phyloP scores from a whole-genome alignment of 345 rosid genomes.

The Draba incana region DNA sequence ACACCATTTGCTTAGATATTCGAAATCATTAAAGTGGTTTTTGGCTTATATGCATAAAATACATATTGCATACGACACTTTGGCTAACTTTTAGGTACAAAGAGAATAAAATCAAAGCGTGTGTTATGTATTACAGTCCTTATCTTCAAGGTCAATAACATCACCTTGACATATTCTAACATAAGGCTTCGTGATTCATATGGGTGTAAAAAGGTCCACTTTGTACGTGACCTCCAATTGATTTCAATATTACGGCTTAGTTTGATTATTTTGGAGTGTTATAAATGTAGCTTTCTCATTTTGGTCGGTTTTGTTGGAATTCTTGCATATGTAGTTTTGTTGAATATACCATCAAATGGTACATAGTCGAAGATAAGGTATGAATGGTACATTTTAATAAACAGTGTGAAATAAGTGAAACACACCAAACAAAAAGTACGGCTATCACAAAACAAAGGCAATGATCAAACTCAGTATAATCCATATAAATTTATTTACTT shows the following conservation, averaged over 20 bases:
- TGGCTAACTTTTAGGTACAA: conserved; percentile 8
- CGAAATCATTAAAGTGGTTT: conserved; percentile 1
- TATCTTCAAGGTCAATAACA: conserved; percentile 31
- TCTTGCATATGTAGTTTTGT: conserved; percentile 26
- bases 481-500: neutral
- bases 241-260: conserved; percentile 30
- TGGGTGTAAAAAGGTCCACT: conserved; percentile 29
- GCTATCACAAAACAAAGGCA: conserved; percentile 4
- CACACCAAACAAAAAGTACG: neutral
- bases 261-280: conserved; percentile 24
- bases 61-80: conserved; percentile 6
- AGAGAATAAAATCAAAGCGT: conserved; percentile 9
- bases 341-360: conserved; percentile 24
- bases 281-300: conserved; percentile 24
- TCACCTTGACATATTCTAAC: conserved; percentile 33
- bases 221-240: conserved; percentile 30
- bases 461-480: neutral
- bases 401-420: conserved; percentile 17
- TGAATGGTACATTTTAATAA: conserved; percentile 7
- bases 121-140: conserved; percentile 6
- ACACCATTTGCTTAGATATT: conserved; percentile 11
- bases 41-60: neutral
- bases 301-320: conserved; percentile 35
- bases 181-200: conserved; percentile 13
- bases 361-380: neutral